A percentile compares a stretch with the other conserved stretches of the same genome.
phyloP scores from a whole-genome alignment of 139 green algal genomes.

The Coccomyxa sp. region DNA sequence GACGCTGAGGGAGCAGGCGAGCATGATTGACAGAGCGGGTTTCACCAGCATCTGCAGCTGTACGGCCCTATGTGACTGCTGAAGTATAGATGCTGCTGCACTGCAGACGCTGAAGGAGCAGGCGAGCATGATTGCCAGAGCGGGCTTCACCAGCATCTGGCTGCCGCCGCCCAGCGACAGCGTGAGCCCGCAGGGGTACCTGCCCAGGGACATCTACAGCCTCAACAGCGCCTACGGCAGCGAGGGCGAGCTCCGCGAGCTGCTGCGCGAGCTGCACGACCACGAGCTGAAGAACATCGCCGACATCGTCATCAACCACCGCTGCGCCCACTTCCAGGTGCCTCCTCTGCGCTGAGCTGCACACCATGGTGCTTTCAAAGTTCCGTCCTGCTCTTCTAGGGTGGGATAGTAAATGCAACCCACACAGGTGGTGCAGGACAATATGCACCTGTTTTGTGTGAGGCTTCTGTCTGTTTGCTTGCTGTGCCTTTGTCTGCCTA shows the following conservation, averaged over 20 bases:
- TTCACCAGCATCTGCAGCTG: constrained; percentile 89
- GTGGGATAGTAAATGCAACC: too few relatives aligned
- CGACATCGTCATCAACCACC: constrained; percentile 97
- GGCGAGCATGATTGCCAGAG: constrained; percentile 46
- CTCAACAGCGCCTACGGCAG: constrained; percentile 71
- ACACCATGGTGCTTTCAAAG: too few relatives aligned
- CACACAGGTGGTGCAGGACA: too few relatives aligned
- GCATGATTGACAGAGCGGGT: constrained; percentile 60
- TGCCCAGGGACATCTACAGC: constrained; percentile 72
- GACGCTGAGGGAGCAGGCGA: constrained; percentile 25
- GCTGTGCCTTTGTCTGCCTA: too few relatives aligned
- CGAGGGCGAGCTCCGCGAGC: constrained; percentile 68
- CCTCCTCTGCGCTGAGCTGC: not conserved
- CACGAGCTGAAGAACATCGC: constrained; percentile 81
- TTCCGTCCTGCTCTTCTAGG: too few relatives aligned
- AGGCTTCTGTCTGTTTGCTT: not conserved
- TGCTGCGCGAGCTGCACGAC: constrained; percentile 58
- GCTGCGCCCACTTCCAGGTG: constrained; percentile 67
- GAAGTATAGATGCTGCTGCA: not conserved
- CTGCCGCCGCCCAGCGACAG: constrained; percentile 88
- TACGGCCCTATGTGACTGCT: too few relatives aligned
- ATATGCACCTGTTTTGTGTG: too few relatives aligned
- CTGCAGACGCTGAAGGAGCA: constrained; percentile 32
- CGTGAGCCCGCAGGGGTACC: constrained; percentile 68
- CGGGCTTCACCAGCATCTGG: constrained; percentile 91